Evolutionary conservation across 176 grass and related monocot genomes (phyloP).

Genomic region (Oryza glumipatula): DNA sequence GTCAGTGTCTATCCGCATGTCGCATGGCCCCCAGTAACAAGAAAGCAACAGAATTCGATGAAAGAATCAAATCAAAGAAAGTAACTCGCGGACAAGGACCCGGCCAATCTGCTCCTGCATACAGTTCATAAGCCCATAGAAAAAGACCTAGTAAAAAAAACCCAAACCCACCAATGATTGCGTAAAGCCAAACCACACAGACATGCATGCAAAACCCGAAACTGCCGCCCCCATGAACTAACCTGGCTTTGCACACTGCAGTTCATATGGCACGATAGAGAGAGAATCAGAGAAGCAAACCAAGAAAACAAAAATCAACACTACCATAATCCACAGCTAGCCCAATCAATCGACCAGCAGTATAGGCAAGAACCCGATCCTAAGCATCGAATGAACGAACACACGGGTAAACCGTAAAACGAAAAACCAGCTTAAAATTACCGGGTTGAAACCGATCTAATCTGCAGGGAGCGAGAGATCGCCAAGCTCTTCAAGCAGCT

Average conservation of each 20-base stretch:
- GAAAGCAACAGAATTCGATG: conserved; percentile 18
- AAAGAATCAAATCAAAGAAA: conserved; percentile 45
- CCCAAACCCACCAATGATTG: conserved; percentile 32
- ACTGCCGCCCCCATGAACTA: conserved; percentile 27
- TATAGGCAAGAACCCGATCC: neutral
- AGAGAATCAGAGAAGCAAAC: conserved; percentile 28
- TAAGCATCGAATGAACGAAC: too few relatives aligned
- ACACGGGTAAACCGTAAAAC: too few relatives aligned
- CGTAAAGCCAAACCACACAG: conserved; percentile 40
- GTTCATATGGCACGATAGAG: neutral
- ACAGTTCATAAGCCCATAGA: conserved; percentile 44
- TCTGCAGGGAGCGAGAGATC: conserved; percentile 20
- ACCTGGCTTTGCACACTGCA: conserved; percentile 20
- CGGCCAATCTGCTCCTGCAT: conserved; percentile 36
- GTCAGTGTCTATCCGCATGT: neutral
- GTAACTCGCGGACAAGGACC: conserved; percentile 50
- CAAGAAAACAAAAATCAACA: conserved; percentile 30
- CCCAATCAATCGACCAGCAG: conserved; percentile 7
- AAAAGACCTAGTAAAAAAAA: conserved; percentile 48
- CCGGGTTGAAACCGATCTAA: conserved; percentile 35
- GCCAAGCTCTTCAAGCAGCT: conserved; percentile 26
- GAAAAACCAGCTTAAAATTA: conserved; percentile 17
- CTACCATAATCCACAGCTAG: neutral
- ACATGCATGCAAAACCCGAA: conserved; percentile 45
- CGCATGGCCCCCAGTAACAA: conserved; percentile 18